phyloP scores from a whole-genome alignment of 805 yeast species.

The Candida berthetii region DNA sequence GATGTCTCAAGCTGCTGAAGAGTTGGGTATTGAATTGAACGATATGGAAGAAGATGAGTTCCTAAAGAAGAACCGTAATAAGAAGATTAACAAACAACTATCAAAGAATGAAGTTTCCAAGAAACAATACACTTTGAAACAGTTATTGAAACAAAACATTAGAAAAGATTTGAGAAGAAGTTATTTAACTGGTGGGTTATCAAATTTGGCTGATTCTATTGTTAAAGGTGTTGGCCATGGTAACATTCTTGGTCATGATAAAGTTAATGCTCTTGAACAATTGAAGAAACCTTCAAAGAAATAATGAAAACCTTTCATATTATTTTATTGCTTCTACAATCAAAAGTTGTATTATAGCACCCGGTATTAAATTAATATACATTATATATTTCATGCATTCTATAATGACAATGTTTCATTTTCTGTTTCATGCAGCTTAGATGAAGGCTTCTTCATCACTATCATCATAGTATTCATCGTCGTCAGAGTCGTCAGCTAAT shows the following conservation, averaged over 20 bases:
- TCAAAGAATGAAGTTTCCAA: constrained; percentile 41
- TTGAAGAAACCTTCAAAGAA: too few relatives aligned
- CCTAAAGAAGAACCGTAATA: constrained; percentile 54
- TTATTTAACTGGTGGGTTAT: constrained; percentile 74
- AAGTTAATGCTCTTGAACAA: constrained; percentile 61
- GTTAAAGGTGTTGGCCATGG: constrained; percentile 62
- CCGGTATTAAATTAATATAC: background rate
- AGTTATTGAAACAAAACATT: constrained; percentile 44
- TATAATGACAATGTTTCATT: background rate
- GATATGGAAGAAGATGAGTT: constrained; percentile 70
- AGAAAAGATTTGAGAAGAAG: constrained; percentile 62
- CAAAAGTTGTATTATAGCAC: background rate
- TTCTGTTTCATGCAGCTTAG: constrained; percentile 2
- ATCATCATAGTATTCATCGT: constrained; percentile 79
- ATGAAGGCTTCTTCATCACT: constrained; percentile 23
- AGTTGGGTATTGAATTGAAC: constrained; percentile 71
- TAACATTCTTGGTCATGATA: constrained; percentile 63
- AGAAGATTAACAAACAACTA: constrained; percentile 46
- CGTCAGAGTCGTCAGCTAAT: constrained; percentile 82
- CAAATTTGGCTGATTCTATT: constrained; percentile 72
- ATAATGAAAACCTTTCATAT: too few relatives aligned
- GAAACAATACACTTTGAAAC: constrained; percentile 45
- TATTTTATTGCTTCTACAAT: too few relatives aligned
- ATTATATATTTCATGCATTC: background rate
- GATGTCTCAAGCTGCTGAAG: constrained; percentile 90